Evolutionary conservation across 2,329 filamentous ascomycete genomes (phyloP).

Genomic region (Cladophialophora chaetospira): DNA sequence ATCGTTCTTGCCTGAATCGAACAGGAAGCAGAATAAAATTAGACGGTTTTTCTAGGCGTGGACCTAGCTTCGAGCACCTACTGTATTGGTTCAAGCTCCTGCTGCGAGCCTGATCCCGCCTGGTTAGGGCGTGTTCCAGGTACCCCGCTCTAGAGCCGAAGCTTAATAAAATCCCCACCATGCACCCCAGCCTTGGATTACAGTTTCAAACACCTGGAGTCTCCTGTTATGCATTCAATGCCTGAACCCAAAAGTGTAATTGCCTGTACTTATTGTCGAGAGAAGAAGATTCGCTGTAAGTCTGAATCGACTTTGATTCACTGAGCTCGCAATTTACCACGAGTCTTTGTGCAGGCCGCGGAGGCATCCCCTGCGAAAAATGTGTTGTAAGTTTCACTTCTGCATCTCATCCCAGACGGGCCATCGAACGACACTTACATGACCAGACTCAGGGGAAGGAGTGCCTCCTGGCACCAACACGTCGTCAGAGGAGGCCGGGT

Average conservation of each 20-base stretch:
- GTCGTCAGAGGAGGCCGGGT: background rate
- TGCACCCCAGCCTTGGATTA: background rate
- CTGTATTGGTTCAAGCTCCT: too few species aligned
- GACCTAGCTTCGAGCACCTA: too few species aligned
- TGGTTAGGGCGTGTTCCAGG: too few species aligned
- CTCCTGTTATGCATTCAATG: too few species aligned
- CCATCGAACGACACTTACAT: background rate
- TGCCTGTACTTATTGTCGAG: background rate
- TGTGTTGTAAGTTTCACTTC: slow-evolving; percentile 1
- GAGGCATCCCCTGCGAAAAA: slow-evolving; percentile 2
- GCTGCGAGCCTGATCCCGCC: too few species aligned
- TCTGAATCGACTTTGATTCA: background rate
- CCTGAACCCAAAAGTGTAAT: background rate
- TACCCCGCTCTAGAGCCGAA: too few species aligned
- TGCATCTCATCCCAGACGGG: background rate
- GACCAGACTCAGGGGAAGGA: background rate
- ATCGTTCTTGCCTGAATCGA: too few species aligned
- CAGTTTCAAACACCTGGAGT: background rate
- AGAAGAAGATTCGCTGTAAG: slow-evolving; percentile 1
- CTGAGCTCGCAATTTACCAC: background rate
- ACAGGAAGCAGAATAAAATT: too few species aligned
- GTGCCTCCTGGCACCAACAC: background rate
- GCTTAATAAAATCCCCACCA: background rate
- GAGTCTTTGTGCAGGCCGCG: background rate
- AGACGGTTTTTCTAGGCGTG: too few species aligned